Conservation (phyloP, 345 rosid genomes). For the Citrus cavaleriei region DNA sequence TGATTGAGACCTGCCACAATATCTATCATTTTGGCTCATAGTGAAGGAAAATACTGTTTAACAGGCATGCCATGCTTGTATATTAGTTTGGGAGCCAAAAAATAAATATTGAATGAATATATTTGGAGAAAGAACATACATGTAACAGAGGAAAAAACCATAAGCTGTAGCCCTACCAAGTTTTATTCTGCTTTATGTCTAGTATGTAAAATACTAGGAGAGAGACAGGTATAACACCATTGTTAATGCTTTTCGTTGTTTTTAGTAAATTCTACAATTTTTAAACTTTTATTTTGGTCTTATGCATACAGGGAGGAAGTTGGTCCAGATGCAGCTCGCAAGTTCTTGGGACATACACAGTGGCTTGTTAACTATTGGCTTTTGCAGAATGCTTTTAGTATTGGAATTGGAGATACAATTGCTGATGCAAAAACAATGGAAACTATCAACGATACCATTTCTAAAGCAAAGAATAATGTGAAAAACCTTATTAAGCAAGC, state of each 20-base stretch:
- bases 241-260: not conserved
- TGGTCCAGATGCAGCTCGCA: slow-evolving; percentile 99
- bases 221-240: not conserved
- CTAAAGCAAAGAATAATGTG: slow-evolving; percentile 76
- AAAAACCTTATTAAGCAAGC: slow-evolving; percentile 66
- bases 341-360: slow-evolving; percentile 96
- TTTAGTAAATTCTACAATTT: not conserved
- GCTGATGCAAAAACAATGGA: slow-evolving; percentile 97
- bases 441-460: slow-evolving; percentile 83
- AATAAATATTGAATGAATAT: not conserved
- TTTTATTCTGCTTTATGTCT: not conserved
- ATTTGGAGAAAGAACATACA: not conserved
- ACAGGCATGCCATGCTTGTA: not conserved
- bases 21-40: not conserved
- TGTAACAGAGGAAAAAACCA: not conserved
- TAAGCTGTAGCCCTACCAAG: not conserved
- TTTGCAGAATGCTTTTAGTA: slow-evolving; percentile 88
- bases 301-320: slow-evolving; percentile 81
- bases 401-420: slow-evolving; percentile 98
- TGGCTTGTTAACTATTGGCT: slow-evolving; percentile 99
- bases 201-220: not conserved
- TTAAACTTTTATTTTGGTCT: not conserved
- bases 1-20: not conserved
- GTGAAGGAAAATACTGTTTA: not conserved
- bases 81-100: not conserved